Evolutionary conservation across 2,329 filamentous ascomycete species (phyloP), one percentile per base, ranked within the genome.

Genomic region (Parastagonospora avenae): DNA sequence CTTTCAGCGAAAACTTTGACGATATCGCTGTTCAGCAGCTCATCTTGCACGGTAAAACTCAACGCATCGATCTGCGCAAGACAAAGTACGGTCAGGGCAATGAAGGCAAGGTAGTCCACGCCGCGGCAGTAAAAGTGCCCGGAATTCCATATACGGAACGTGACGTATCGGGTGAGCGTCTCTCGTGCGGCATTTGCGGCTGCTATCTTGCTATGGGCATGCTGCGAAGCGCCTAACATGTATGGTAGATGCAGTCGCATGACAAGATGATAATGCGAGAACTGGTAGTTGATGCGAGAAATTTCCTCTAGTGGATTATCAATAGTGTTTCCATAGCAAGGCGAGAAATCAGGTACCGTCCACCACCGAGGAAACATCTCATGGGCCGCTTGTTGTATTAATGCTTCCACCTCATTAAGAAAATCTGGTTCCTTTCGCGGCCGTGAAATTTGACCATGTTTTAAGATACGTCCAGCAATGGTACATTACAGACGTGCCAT

Each of bases 381-480:
- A 4, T 31, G 36, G 0, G 63, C 55, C 4, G 57, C 56, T 4
- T 55, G 41, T 27, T 51, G 52, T 2, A 69, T 29, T 29, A 57
- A 2, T 2, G 19, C 11, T n/a, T 67, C 63, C n/a, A 66, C 50
- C 3, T 54, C 61, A 64, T 59, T 2, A 70, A 73, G 16, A 8
- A 24, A 8, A 5, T 24, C 8, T 15, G 12, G n/a, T 7, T 8
- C 14, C 12, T n/a, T 8, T 8, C n/a, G n/a, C 10, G 12, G 14
- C 1, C 15, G 2, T 29, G 9, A 8, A 4, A 4, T 8, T 2
- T 27, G 10, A 8, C 24, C 11, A 4, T 9, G 73, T 42, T 74
- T 64, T 1, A 78, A 53, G 10, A 81, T 76, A 2, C 63, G 66
- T 8, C 58, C 68, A 4, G 71, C 70, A 11, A 76, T 64, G 12